phyloP scores from a whole-genome alignment of 139 green algal genomes.

The Astrephomene gubernaculifera region DNA sequence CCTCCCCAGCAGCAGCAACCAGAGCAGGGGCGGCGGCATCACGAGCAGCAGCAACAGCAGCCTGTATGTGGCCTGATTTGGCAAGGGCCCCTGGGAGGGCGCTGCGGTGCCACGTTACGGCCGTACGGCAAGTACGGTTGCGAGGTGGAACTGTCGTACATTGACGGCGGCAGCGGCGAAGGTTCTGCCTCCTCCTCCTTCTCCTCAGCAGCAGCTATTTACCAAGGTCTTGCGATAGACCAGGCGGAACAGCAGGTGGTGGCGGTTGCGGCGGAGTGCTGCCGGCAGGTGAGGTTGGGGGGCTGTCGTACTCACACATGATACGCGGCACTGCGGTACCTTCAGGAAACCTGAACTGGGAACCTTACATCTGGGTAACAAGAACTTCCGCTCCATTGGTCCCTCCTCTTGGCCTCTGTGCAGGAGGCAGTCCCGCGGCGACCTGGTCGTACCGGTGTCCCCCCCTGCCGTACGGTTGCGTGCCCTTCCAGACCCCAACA shows the following conservation, averaged over 20 bases:
- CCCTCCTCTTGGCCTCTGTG: not conserved
- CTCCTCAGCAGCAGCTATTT: no score
- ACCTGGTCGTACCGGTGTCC: not conserved
- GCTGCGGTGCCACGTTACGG: not conserved
- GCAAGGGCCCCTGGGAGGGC: conserved; percentile 2
- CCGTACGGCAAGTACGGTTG: conserved; percentile 22
- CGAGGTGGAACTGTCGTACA: conserved; percentile 38
- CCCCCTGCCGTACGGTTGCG: not conserved
- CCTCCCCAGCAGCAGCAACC: not conserved
- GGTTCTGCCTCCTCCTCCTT: not conserved
- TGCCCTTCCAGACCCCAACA: not conserved
- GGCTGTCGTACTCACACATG: not conserved
- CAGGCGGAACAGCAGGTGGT: not conserved
- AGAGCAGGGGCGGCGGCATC: not conserved
- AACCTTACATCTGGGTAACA: not conserved
- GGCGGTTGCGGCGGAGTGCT: not conserved
- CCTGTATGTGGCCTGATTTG: not conserved
- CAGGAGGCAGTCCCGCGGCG: not conserved
- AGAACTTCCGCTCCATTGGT: not conserved
- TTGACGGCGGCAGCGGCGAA: not conserved
- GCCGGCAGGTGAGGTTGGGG: not conserved
- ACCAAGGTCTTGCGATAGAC: not conserved
- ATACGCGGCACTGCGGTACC: not conserved
- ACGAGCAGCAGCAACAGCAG: not conserved
- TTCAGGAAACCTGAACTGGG: not conserved